Evolutionary conservation across 306 rosid species (phyloP).

Genomic region (Argentina anserina): DNA sequence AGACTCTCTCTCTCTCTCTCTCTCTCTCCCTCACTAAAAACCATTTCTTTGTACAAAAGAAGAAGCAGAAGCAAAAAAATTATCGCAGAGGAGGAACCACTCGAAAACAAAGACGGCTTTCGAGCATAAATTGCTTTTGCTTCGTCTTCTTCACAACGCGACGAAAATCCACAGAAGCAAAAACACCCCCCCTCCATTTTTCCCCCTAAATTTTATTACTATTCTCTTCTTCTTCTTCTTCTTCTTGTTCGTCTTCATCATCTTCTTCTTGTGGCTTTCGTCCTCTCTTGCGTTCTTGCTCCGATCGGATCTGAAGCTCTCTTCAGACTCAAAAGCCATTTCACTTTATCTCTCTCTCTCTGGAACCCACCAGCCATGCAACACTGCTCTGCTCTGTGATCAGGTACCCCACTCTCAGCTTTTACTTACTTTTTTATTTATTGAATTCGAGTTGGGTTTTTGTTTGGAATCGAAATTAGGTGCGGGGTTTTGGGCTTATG

Average conservation of each 20-base stretch:
- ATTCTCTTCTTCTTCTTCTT: constrained; percentile 24
- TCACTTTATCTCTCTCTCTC: constrained; percentile 50
- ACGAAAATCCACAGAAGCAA: constrained; percentile 31
- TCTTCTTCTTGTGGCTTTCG: constrained; percentile 23
- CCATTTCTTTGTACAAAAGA: constrained; percentile 22
- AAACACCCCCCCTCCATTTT: not conserved
- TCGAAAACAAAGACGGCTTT: constrained; percentile 33
- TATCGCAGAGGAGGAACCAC: constrained; percentile 22
- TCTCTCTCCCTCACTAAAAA: not conserved
- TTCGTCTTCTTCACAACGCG: constrained; percentile 22
- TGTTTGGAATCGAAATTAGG: constrained; percentile 33
- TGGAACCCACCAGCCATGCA: constrained; percentile 39
- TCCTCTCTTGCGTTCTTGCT: constrained; percentile 20
- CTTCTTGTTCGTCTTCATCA: constrained; percentile 36
- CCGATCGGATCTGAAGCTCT: constrained; percentile 84
- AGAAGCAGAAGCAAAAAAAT: constrained; percentile 7
- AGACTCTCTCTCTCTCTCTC: not conserved
- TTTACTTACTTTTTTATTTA: constrained; percentile 19
- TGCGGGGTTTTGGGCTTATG: constrained; percentile 10
- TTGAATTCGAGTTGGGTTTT: constrained; percentile 24
- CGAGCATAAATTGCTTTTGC: constrained; percentile 26
- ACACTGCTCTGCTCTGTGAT: constrained; percentile 46
- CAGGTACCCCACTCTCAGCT: constrained; percentile 31
- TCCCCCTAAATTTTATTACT: constrained; percentile 15
- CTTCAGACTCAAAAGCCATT: constrained; percentile 34